phyloP scores from a whole-genome alignment of 2,329 filamentous ascomycete species.

The Geoglossum cookeanum region DNA sequence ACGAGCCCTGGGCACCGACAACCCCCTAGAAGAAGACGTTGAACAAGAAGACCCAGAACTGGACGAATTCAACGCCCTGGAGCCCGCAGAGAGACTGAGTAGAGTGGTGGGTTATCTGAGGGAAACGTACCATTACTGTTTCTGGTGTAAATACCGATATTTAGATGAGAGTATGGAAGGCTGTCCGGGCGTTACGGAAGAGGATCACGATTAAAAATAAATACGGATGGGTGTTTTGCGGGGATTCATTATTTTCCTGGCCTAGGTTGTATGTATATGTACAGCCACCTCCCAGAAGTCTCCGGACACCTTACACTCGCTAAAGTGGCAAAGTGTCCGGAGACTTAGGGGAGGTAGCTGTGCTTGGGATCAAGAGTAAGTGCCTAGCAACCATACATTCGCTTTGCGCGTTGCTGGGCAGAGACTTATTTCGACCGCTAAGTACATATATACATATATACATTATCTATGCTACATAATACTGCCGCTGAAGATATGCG shows the following conservation, averaged over 20 bases:
- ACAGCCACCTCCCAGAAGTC: no score
- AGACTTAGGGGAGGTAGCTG: no score
- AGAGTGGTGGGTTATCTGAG: conserved; percentile 52
- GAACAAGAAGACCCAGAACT: conserved; percentile 69
- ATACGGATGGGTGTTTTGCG: not conserved
- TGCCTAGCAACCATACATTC: no score
- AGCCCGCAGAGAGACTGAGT: conserved; percentile 44
- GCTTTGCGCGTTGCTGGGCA: no score
- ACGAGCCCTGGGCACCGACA: conserved; percentile 17
- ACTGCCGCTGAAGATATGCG: not conserved
- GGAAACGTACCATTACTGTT: conserved; percentile 62
- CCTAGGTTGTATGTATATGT: no score
- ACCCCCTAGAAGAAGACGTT: conserved; percentile 45
- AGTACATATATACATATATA: no score
- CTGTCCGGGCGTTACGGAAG: conserved; percentile 73
- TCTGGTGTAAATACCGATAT: conserved; percentile 87
- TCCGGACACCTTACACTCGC: no score
- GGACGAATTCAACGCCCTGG: conserved; percentile 55
- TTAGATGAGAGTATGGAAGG: conserved; percentile 58
- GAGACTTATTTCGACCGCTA: no score
- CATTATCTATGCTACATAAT: not conserved
- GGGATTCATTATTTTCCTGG: no score
- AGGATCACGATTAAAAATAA: conserved; percentile 46
- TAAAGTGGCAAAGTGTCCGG: no score
- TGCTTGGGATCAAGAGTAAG: no score